Percentiles rank a stretch among this genome's conserved stretches.
Conservation (phyloP, 495 filamentous ascomycete species). For the Tuber indicum region DNA sequence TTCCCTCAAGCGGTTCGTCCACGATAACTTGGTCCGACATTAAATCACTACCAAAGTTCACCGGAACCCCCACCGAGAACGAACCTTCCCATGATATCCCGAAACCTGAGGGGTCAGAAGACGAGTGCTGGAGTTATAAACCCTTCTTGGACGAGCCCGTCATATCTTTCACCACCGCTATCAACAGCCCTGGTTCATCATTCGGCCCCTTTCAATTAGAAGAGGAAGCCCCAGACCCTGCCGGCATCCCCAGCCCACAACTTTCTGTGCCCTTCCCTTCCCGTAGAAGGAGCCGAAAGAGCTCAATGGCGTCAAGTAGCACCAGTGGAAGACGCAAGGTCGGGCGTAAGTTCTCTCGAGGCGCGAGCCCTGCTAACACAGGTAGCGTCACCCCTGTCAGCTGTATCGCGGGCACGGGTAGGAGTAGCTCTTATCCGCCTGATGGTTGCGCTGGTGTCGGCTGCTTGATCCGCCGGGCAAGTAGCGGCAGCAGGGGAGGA, state of each 20-base stretch:
- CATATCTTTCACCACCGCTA: not conserved
- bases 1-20: not conserved
- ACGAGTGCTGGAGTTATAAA: not conserved
- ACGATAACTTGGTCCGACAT: conserved; percentile 26
- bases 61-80: not conserved
- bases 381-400: not conserved
- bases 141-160: not conserved
- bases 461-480: not conserved
- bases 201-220: conserved; percentile 27
- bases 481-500: not conserved
- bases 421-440: conserved; percentile 13
- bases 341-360: not conserved
- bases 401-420: not conserved
- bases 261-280: not conserved
- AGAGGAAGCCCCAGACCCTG: conserved; percentile 6
- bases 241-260: not conserved
- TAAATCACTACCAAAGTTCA: conserved; percentile 10
- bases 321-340: not conserved
- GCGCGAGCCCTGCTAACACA: not conserved
- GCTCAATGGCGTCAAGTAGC: not conserved
- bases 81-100: not conserved
- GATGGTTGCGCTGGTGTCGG: conserved; percentile 1
- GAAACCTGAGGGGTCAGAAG: not conserved
- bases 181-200: conserved; percentile 6
- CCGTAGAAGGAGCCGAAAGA: not conserved